Base-by-base conservation (phyloP, 805 yeast species). In the Saccharomycopsis schoenii region DNA sequence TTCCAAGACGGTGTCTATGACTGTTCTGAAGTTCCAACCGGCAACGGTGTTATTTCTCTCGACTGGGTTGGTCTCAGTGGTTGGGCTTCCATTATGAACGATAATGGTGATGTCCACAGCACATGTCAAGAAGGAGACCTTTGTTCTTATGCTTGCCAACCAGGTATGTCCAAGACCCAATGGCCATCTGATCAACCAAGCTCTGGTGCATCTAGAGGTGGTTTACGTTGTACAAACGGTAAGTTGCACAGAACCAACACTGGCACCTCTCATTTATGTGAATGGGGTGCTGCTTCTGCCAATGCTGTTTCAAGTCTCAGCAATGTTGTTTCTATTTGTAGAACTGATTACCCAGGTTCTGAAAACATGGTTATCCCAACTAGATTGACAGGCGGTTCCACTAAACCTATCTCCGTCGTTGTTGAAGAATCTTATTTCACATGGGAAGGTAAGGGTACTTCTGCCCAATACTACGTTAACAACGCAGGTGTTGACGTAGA, bases 321-420 rank as follows among this genome's bases (percentile, higher is more conserved):
- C 66, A 72, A 86, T 63, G 80, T 80, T 59, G 91, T 93, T 68
- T 93, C 98, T 63, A 77, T 94, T 70, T 94, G 99, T 82, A 88
- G 97, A 80, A 93, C 99, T 65, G 99, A 93, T 75, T 93, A 93
- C 83, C 99, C 99, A 71, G 99, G 99, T 78, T 86, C 97, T 66
- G 99, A 93, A 80, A 91, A 91, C 83, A 94, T 93, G 98, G 96
- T 86, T 67, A 81, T 93, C 65, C 98, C 99, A 73, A 92, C 98
- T 63, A 78, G 83, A 65, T 87, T 92, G 59, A 73, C 72, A 40
- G 88, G 86, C 62, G 97, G 96, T 68, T 69, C 77, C 43, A 65
- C 74, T 24, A 74, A 80, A 70, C 86, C 87, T 61, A 77, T 91
- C 67, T 80, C 97, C 59, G 96, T 87, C 67, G 97, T 92, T 65